Conservation (phyloP, 371 early-diverging fungal species). For the Mucor plumbeus region DNA sequence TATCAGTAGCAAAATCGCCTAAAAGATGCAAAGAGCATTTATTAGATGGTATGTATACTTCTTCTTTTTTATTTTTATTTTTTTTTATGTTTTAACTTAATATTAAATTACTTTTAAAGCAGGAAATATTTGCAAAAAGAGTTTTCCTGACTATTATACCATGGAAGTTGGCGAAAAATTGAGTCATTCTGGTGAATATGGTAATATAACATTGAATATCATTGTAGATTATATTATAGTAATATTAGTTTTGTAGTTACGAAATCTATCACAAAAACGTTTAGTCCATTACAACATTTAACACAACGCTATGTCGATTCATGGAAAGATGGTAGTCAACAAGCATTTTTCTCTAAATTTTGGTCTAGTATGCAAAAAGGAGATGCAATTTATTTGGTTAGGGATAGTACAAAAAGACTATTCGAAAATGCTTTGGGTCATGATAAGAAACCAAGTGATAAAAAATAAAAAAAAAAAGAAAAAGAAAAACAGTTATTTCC, state of each 20-base stretch:
- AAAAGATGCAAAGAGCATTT: conserved; percentile 28
- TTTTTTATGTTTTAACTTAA: background rate
- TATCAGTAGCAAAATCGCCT: conserved; percentile 28
- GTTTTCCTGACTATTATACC: conserved; percentile 24
- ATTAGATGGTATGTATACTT: conserved; percentile 14
- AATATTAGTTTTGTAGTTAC: conserved; percentile 16
- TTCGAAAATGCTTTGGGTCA: conserved; percentile 30
- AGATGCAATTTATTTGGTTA: conserved; percentile 45
- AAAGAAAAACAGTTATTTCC: background rate
- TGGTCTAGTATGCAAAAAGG: conserved; percentile 36
- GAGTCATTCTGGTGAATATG: conserved; percentile 23
- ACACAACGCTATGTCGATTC: conserved; percentile 35
- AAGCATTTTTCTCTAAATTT: conserved; percentile 40
- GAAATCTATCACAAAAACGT: conserved; percentile 21
- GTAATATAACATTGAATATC: conserved; percentile 9
- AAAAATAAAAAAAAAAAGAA: conserved; percentile 8
- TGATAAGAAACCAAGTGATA: conserved; percentile 35
- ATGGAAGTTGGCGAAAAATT: conserved; percentile 28
- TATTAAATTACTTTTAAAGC: background rate
- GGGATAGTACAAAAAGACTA: conserved; percentile 34
- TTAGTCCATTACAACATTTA: conserved; percentile 27
- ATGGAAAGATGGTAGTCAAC: conserved; percentile 43
- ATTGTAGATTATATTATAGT: background rate
- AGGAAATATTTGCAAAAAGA: conserved; percentile 10
- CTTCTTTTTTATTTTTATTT: too few species aligned